These are phyloP conservation scores for Amanita molliuscula DNA, from an alignment of 768 basidiomycete species.

Conservation along the genomic window DNA sequence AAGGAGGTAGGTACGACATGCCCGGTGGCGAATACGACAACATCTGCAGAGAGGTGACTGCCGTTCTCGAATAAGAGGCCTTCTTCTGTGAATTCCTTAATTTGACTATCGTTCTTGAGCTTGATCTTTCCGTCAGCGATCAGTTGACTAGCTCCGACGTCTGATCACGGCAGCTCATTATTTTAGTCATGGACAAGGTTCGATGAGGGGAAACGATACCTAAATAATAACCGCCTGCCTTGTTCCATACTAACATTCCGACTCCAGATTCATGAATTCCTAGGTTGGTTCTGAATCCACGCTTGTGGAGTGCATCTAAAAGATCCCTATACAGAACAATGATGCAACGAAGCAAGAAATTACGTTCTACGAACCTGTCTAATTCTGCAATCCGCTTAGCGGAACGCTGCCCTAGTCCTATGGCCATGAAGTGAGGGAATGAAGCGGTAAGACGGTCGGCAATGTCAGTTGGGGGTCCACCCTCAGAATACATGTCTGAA, in stretches of 20 bases:
- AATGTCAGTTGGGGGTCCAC: too few relatives aligned
- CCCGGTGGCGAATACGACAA: too few relatives aligned
- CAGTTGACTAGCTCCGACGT: constrained; percentile 43
- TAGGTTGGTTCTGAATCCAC: constrained; percentile 34
- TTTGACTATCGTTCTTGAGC: too few relatives aligned
- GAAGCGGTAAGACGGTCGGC: constrained; percentile 39
- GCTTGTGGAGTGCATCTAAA: too few relatives aligned
- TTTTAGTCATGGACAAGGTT: background rate
- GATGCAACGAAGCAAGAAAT: constrained; percentile 7
- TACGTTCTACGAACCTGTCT: constrained; percentile 21
- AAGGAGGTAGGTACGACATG: constrained; percentile 15
- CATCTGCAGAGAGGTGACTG: too few relatives aligned
- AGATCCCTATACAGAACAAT: constrained; percentile 35
- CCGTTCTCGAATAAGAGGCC: too few relatives aligned
- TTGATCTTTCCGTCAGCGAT: constrained; percentile 60
- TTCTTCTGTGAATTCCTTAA: too few relatives aligned
- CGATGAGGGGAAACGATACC: constrained; percentile 11
- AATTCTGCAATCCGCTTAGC: constrained; percentile 18
- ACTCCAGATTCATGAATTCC: constrained; percentile 31
- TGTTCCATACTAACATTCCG: constrained; percentile 19
- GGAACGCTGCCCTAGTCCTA: constrained; percentile 13
- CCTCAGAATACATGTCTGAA: constrained; percentile 35
- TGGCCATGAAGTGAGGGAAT: constrained; percentile 26
- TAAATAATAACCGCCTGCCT: constrained; percentile 29
- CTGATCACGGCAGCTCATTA: constrained; percentile 17